Percentiles rank a stretch among this genome's conserved stretches.
phyloP scores from a whole-genome alignment of 306 rosid species.

The cucumber (Cucumis sativus) region DNA sequence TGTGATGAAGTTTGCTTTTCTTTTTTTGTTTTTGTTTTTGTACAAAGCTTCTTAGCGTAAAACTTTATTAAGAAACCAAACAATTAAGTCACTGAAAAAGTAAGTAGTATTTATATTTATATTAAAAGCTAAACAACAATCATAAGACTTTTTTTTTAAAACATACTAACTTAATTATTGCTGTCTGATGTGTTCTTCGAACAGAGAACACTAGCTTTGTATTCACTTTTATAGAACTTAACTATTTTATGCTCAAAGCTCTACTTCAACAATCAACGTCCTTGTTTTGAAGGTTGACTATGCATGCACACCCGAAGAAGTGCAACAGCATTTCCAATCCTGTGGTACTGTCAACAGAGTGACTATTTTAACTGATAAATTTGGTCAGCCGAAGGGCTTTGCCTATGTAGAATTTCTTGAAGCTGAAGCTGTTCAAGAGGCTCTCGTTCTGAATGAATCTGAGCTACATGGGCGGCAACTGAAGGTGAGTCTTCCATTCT shows the following conservation, averaged over 20 bases:
- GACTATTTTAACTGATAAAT: slow-evolving; percentile 81
- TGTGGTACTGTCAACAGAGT: slow-evolving; percentile 90
- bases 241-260: neutral
- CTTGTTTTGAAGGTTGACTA: slow-evolving; percentile 71
- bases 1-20: neutral
- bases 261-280: slow-evolving; percentile 6
- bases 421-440: slow-evolving; percentile 80
- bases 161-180: neutral
- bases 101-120: neutral
- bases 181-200: neutral
- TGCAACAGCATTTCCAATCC: slow-evolving; percentile 92
- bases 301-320: slow-evolving; percentile 98
- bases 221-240: neutral
- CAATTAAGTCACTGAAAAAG: neutral
- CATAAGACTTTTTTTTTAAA: neutral
- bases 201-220: neutral
- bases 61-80: neutral
- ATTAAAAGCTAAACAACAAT: neutral
- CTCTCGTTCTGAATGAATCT: slow-evolving; percentile 59
- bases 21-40: neutral
- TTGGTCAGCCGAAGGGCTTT: slow-evolving; percentile 93
- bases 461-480: slow-evolving; percentile 87
- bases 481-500: slow-evolving; percentile 32
- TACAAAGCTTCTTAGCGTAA: neutral
- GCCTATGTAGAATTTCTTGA: slow-evolving; percentile 93